Evolutionary conservation across 2,329 filamentous ascomycete species (phyloP), one percentile per base, ranked within the genome.

Genomic region (Cyclaneusma minus): DNA sequence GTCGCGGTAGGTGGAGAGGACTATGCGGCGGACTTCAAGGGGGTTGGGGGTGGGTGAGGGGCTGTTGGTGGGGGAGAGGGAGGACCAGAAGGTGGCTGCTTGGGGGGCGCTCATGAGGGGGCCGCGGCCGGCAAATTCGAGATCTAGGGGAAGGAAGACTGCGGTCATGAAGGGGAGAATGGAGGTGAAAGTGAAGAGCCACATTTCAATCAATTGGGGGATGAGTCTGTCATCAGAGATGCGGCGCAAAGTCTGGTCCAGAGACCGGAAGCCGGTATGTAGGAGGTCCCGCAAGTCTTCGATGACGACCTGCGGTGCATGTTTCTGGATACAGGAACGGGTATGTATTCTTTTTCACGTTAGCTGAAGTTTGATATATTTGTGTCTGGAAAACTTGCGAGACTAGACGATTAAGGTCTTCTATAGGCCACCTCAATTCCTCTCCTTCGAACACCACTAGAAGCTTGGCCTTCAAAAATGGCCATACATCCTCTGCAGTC

Each of bases 101-200:
- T 91, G 77, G 4, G 82, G 72, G 1, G 67, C 51, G 1, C 66
- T 74, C 66, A 95, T 76, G 29, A 95, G 66, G 0, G 70, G 61
- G 10, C 89, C 89, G 24, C 68, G 67, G 5, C 87, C 89, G 28
- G 82, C 76, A 47, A 98, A 92, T 47, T 98, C 89, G 7, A 93
- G 67, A 44, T 98, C 89, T 1, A 98, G 57, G 0, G 85, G 89
- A 2, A 98, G 58, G 45, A 98, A 94, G 1, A 94, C 85, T 1
- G 87, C 84, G 55, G 95, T 87, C 41, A 98, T 74, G 45, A 93
- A 95, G 0, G 89, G 89, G 4, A 95, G 55, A 19, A 95, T 81
- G 5, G 70, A 79, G 3, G 83, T 87, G 43, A 94, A 94, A 0
- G 89, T 85, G 24, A 89, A 74, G 32, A 91, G 69, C 89, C 89